Evolutionary conservation across 2,329 filamentous ascomycete species (phyloP), one percentile per base, ranked within the genome.

Genomic region (Arthroderma sp.): DNA sequence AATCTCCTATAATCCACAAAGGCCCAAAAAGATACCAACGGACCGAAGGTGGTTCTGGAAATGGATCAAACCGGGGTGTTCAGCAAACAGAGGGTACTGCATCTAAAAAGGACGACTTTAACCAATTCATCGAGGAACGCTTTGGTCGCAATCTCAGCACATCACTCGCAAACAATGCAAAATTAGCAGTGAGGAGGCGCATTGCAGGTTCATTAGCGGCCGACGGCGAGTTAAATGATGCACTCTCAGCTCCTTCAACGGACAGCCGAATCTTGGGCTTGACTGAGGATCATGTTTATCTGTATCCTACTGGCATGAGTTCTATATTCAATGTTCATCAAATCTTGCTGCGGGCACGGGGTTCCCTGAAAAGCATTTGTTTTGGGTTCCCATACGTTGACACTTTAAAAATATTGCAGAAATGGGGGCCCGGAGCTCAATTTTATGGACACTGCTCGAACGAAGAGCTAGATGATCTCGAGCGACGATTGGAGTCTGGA

Each of bases 351-450:
- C 68, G 70, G 42, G 72, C 77, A 0, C 76, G 80, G 33, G 78
- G 79, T 3, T 67, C 72, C 5, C 59, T 76, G 48, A 83, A 85
- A 63, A 93, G 86, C 61, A 79, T 98, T 58, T 88, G 83, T 57
- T 95, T 86, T 57, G 91, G 91, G n/a, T 98, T 98, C 55, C 87
- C 91, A 0, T 98, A 98, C 55, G 86, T 95, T 43, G 91, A 98
- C 63, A 95, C 91, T 0, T 73, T 96, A 44, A 98, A 98, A 62
- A 86, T 95, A 41, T 69, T 96, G 4, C 73, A 96, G 60, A 98
- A 96, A 62, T 96, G 93, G 62, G 91, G 89, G 0, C 83, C 87
- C 0, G 89, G 89, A 1, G 88, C 82, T 48, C 62, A 82, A 2
- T 96, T 96, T 60, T 95, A 94, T 62, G 89, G 89, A 3, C 76